Conservation (phyloP, 805 yeast genomes). For the Metschnikowia borealis region DNA sequence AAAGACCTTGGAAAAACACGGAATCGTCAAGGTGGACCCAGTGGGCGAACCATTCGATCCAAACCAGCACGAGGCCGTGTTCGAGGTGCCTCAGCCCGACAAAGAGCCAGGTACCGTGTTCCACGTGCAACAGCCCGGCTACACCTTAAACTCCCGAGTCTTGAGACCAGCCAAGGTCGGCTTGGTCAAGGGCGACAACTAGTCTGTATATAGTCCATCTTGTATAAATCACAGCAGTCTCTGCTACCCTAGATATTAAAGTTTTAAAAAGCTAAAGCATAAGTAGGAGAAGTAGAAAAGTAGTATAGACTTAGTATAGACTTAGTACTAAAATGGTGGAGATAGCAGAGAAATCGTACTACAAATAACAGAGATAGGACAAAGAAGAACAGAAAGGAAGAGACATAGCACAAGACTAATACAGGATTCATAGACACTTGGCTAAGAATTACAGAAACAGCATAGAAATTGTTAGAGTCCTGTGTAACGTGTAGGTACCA, state of each 20-base stretch:
- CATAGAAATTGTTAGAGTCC: no score
- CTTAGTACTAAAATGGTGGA: no score
- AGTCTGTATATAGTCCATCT: slow-evolving; percentile 6
- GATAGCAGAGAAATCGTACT: no score
- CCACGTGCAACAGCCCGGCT: slow-evolving; percentile 90
- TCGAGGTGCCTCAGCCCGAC: slow-evolving; percentile 80
- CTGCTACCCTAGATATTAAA: no score
- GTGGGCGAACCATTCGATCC: slow-evolving; percentile 85
- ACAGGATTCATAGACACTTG: no score
- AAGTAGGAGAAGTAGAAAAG: not conserved
- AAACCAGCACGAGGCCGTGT: slow-evolving; percentile 87
- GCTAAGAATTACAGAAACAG: no score
- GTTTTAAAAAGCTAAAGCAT: no score
- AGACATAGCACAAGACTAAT: no score
- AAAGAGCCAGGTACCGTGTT: slow-evolving; percentile 91
- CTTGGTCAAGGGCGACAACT: slow-evolving; percentile 58
- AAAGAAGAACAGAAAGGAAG: no score
- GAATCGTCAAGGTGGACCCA: slow-evolving; percentile 77
- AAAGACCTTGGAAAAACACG: slow-evolving; percentile 77
- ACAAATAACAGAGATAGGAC: no score
- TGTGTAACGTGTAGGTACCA: no score
- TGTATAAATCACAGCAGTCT: slow-evolving; percentile 1
- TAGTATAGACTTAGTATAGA: no score
- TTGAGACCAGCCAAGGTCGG: slow-evolving; percentile 96
- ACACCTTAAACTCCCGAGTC: slow-evolving; percentile 79